Evolutionary conservation across 352 stramenopile genomes (phyloP).

Genomic region (Phytophthora lateralis): DNA sequence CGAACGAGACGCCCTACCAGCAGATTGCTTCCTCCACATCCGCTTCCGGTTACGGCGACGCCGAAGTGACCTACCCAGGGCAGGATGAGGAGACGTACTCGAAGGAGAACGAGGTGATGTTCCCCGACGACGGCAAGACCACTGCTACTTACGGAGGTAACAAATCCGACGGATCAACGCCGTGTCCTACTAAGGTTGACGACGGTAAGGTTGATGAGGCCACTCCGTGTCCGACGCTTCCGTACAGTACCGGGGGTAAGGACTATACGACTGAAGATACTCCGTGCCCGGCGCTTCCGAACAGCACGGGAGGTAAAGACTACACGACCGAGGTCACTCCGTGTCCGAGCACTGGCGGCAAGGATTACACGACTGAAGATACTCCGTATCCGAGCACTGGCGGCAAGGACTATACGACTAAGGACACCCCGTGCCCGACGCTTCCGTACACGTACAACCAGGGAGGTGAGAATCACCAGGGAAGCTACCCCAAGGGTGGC

Average conservation of each 20-base stretch:
- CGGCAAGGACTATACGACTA: neutral
- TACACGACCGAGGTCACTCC: conserved; percentile 8
- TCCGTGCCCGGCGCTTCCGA: conserved; percentile 16
- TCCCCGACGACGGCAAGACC: conserved; percentile 12
- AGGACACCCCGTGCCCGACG: conserved; percentile 21
- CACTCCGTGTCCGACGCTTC: conserved; percentile 17
- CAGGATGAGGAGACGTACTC: conserved; percentile 12
- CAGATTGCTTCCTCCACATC: conserved; percentile 6
- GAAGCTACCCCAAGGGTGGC: neutral
- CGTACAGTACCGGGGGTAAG: neutral
- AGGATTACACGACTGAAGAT: neutral
- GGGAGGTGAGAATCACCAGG: conserved; percentile 2
- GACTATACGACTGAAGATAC: conserved; percentile 4
- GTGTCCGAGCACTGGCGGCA: conserved; percentile 6
- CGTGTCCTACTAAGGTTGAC: neutral
- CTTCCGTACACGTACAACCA: conserved; percentile 14
- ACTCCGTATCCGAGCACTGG: conserved; percentile 12
- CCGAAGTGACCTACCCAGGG: conserved; percentile 28
- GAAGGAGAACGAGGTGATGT: conserved; percentile 24
- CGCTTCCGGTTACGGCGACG: conserved; percentile 7
- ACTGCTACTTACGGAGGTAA: neutral
- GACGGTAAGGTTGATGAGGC: neutral
- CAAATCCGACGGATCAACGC: conserved; percentile 6
- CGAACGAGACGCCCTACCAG: conserved; percentile 8
- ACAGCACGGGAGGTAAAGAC: neutral